Percentiles rank a stretch among this genome's conserved stretches.
Evolutionary conservation across 2,329 filamentous ascomycete species (phyloP).

Genomic region (Metarhizium humberi): DNA sequence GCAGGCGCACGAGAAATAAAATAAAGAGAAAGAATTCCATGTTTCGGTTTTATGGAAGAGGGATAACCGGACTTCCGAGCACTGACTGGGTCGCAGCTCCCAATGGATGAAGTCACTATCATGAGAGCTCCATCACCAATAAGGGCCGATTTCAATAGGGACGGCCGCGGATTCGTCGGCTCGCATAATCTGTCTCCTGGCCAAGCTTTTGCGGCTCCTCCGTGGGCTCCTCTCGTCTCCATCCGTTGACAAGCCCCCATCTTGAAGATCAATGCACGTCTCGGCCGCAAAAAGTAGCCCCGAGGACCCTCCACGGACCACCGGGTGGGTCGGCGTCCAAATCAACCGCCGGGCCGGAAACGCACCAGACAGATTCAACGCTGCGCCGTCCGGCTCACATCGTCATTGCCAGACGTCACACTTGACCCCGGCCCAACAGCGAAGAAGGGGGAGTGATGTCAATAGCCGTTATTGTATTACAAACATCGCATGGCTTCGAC

Average conservation of each 20-base stretch:
- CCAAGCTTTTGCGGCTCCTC: not conserved
- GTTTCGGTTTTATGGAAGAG: not conserved
- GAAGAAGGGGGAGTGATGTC: no score
- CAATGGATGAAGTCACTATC: not conserved
- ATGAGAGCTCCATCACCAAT: not conserved
- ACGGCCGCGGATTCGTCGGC: not conserved
- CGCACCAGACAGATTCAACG: no score
- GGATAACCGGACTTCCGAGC: not conserved
- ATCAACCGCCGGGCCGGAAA: not conserved
- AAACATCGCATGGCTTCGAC: not conserved
- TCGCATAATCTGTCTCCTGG: not conserved
- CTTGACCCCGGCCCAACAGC: not conserved
- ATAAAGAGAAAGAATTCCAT: not conserved
- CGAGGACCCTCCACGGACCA: not conserved
- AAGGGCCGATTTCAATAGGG: not conserved
- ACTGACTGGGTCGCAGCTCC: not conserved
- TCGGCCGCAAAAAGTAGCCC: not conserved
- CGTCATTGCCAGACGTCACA: no score
- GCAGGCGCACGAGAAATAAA: not conserved
- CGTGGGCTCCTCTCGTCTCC: not conserved
- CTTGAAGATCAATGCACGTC: not conserved
- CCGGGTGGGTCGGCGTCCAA: not conserved
- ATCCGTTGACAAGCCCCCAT: not conserved
- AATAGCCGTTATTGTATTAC: not conserved
- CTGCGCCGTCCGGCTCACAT: no score